These are phyloP conservation scores for Nemania diffusa DNA, from an alignment of 2,329 filamentous ascomycete genomes.

Conservation along the genomic window DNA sequence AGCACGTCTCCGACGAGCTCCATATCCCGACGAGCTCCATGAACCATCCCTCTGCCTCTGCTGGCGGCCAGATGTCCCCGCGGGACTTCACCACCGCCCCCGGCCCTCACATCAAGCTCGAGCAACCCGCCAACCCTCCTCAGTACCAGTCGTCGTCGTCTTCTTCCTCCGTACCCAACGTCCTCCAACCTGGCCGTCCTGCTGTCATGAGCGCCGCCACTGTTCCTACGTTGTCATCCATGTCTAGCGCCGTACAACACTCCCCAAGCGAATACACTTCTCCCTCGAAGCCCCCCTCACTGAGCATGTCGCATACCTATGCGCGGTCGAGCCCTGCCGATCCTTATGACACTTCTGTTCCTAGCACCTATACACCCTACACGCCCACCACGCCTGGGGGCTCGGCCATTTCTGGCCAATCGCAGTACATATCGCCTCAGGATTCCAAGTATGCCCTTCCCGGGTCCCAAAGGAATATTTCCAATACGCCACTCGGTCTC, in stretches of 20 bases:
- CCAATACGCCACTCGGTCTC: slow-evolving; percentile 89
- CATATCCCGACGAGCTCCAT: slow-evolving; percentile 61
- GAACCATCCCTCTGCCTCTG: slow-evolving; percentile 50
- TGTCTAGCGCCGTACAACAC: slow-evolving; percentile 56
- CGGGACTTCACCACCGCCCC: slow-evolving; percentile 57
- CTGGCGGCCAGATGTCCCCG: slow-evolving; percentile 55
- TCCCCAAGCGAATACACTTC: slow-evolving; percentile 52
- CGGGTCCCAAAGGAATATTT: slow-evolving; percentile 70
- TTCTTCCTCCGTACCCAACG: slow-evolving; percentile 64
- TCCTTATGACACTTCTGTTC: slow-evolving; percentile 61
- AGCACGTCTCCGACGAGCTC: slow-evolving; percentile 60
- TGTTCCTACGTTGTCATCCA: slow-evolving; percentile 59
- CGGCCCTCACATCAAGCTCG: slow-evolving; percentile 62
- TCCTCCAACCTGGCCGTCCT: slow-evolving; percentile 65
- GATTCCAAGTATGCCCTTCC: slow-evolving; percentile 66
- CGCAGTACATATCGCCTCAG: slow-evolving; percentile 72
- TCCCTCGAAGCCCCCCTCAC: slow-evolving; percentile 73
- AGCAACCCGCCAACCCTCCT: slow-evolving; percentile 51
- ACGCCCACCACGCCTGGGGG: slow-evolving; percentile 73
- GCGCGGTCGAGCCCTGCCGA: slow-evolving; percentile 84
- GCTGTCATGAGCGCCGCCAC: slow-evolving; percentile 56
- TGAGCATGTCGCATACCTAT: slow-evolving; percentile 77
- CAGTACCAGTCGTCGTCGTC: slow-evolving; percentile 56
- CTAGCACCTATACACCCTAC: slow-evolving; percentile 65
- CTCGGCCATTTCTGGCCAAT: slow-evolving; percentile 56